Conservation (phyloP, 2,329 filamentous ascomycete species). For the Talaromyces sp. region DNA sequence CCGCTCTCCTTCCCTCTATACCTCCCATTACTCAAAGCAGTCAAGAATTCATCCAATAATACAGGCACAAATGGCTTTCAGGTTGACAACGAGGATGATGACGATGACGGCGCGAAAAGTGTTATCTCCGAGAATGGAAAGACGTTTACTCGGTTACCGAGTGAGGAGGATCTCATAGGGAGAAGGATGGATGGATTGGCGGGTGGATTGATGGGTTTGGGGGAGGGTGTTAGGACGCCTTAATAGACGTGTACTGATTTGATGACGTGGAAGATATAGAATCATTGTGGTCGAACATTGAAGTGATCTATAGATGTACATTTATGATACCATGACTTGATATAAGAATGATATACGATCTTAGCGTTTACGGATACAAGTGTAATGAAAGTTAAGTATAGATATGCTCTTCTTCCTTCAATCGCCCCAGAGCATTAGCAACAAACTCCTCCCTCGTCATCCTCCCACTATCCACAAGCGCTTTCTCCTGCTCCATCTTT, state of each 20-base stretch:
- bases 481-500: neutral
- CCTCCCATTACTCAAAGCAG: neutral
- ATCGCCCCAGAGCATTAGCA: neutral
- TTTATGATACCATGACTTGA: neutral
- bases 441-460: neutral
- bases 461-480: neutral
- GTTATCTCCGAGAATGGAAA: slow-evolving; percentile 9
- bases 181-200: slow-evolving; percentile 23
- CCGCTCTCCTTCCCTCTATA: neutral
- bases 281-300: neutral
- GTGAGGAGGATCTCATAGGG: slow-evolving; percentile 56
- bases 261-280: neutral
- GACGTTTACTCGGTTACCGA: slow-evolving; percentile 49
- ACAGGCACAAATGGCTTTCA: neutral
- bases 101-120: slow-evolving; percentile 5
- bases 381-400: no score
- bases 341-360: neutral
- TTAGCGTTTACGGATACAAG: neutral
- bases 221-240: slow-evolving; percentile 22
- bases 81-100: neutral
- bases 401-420: no score
- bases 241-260: slow-evolving; percentile 4
- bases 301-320: neutral
- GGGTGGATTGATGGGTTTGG: slow-evolving; percentile 23
- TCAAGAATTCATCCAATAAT: neutral